phyloP scores from a whole-genome alignment of 139 green algal genomes.

The Medakamo hakoo region DNA sequence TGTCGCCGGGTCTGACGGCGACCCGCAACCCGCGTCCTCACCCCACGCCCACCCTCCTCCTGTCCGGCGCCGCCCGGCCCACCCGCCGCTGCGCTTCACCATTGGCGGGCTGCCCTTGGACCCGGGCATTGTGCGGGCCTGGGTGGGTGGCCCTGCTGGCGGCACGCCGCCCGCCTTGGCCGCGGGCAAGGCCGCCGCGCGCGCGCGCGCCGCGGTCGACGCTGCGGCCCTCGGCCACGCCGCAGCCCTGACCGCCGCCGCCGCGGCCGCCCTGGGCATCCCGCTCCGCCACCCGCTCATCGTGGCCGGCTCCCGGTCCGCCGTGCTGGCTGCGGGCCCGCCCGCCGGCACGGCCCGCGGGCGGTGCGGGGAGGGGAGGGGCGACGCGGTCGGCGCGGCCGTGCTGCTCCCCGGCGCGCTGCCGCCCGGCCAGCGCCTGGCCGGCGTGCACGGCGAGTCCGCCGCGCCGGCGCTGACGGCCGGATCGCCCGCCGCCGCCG shows the following conservation, averaged over 20 bases:
- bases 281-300: neutral
- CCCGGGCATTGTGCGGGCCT: no score
- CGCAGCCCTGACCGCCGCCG: no score
- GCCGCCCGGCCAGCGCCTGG: no score
- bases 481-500: no score
- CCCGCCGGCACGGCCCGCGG: no score
- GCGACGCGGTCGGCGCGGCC: neutral
- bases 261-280: neutral
- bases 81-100: neutral
- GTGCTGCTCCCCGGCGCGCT: neutral
- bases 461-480: no score
- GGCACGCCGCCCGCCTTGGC: no score
- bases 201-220: neutral
- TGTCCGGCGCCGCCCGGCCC: neutral
- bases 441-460: no score
- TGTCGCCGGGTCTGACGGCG: neutral
- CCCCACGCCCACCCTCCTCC: neutral
- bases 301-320: neutral
- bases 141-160: no score
- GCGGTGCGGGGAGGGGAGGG: neutral
- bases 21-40: neutral
- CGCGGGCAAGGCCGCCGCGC: neutral
- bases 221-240: no score
- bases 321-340: no score
- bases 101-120: neutral